Evolutionary conservation across 164 flowering plant genomes (phyloP).

Genomic region (Vitis riparia): DNA sequence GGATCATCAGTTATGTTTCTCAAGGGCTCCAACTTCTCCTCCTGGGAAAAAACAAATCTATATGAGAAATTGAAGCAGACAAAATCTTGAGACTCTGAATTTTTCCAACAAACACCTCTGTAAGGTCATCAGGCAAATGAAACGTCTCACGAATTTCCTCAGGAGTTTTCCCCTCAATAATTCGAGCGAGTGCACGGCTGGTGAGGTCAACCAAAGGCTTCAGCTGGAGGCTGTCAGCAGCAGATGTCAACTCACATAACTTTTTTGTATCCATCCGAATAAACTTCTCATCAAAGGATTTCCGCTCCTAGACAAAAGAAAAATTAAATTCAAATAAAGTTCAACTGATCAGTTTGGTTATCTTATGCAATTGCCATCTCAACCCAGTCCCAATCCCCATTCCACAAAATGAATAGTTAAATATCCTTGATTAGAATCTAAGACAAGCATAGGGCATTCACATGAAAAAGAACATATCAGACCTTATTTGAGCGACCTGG

Average conservation of each 20-base stretch:
- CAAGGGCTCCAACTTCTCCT: conserved; percentile 90
- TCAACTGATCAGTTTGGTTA: not conserved
- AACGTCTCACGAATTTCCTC: conserved; percentile 92
- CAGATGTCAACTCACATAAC: conserved; percentile 84
- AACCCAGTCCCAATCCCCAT: no score
- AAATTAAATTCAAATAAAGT: conserved; percentile 5
- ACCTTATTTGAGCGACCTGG: conserved; percentile 96
- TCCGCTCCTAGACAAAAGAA: conserved; percentile 60
- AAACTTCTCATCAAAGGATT: conserved; percentile 83
- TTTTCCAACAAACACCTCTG: conserved; percentile 63
- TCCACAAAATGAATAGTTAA: no score
- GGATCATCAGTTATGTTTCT: conserved; percentile 89
- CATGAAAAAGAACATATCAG: not conserved
- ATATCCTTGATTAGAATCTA: not conserved
- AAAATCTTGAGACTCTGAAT: not conserved
- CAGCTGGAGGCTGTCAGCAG: conserved; percentile 88
- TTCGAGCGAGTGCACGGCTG: conserved; percentile 89
- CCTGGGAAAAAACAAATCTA: conserved; percentile 44
- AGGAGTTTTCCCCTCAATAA: conserved; percentile 91
- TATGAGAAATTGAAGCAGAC: conserved; percentile 6
- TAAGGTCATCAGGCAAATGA: conserved; percentile 94
- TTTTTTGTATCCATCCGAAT: conserved; percentile 74
- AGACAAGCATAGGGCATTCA: not conserved
- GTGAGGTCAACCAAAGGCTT: conserved; percentile 91
- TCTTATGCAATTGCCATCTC: not conserved